A percentile compares a stretch with the other conserved stretches of the same genome.
phyloP scores from a whole-genome alignment of 306 rosid genomes.

The Glycine tomentella region DNA sequence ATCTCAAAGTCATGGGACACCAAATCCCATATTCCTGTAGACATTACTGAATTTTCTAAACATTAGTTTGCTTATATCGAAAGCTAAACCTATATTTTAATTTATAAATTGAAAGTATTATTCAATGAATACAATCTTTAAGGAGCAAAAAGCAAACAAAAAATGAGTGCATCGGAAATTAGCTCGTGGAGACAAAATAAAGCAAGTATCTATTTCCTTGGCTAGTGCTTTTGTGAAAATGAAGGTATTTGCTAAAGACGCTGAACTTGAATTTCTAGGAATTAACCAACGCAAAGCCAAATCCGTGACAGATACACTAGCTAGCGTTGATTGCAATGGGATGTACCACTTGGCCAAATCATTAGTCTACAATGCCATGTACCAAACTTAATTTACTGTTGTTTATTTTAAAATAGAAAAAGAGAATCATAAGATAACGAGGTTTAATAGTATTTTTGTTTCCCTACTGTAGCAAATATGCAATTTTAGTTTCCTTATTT shows the following conservation, averaged over 20 bases:
- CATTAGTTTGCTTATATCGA: constrained; percentile 17
- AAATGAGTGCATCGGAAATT: constrained; percentile 5
- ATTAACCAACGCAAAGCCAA: neutral
- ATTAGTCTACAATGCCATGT: too few relatives aligned
- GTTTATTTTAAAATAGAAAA: too few relatives aligned
- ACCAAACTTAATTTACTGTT: too few relatives aligned
- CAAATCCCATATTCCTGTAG: neutral
- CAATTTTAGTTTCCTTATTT: too few relatives aligned
- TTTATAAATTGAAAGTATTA: constrained; percentile 7
- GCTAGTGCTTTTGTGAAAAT: constrained; percentile 12
- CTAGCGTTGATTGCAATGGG: neutral
- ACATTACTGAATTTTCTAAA: too few relatives aligned
- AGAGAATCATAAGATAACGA: too few relatives aligned
- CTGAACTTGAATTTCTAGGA: neutral
- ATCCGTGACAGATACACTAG: neutral
- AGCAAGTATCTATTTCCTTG: neutral
- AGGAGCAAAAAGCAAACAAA: constrained; percentile 3
- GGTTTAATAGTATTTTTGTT: too few relatives aligned
- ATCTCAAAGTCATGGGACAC: constrained; percentile 31
- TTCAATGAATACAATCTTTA: constrained; percentile 3
- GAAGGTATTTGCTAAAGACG: constrained; percentile 5
- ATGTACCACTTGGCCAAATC: neutral
- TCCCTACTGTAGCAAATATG: too few relatives aligned
- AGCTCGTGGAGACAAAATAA: constrained; percentile 28
- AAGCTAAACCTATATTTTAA: constrained; percentile 12